Evolutionary conservation across 306 rosid species (phyloP).

Genomic region (Canavalia gladiata): DNA sequence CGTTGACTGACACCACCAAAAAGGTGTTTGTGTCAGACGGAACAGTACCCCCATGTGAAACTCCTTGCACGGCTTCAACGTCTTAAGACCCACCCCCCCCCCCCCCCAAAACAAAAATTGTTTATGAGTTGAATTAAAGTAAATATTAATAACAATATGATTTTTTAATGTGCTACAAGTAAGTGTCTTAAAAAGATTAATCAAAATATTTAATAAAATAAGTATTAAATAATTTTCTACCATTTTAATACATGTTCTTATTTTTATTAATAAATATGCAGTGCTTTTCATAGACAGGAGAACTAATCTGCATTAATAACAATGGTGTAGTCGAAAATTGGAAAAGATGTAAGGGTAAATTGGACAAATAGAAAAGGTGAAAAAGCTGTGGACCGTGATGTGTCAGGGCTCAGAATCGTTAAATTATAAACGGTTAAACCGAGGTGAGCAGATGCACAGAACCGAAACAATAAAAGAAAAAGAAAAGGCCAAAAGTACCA

Average conservation of each 20-base stretch:
- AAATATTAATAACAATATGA: not conserved
- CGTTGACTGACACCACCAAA: slow-evolving; percentile 54
- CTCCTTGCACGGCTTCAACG: slow-evolving; percentile 1
- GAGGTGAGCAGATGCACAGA: slow-evolving; percentile 5
- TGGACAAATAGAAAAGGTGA: not conserved
- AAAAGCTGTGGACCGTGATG: slow-evolving; percentile 38
- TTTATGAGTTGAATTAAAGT: no score
- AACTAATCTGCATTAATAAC: not conserved
- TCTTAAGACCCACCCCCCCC: no score
- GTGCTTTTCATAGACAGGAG: not conserved
- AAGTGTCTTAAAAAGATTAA: not conserved
- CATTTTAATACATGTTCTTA: not conserved
- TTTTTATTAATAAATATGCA: not conserved
- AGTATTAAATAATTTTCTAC: not conserved
- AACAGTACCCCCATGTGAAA: slow-evolving; percentile 30
- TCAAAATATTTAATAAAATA: not conserved
- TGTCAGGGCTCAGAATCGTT: slow-evolving; percentile 48
- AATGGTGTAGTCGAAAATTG: slow-evolving; percentile 17
- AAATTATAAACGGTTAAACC: slow-evolving; percentile 46
- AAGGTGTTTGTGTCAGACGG: slow-evolving; percentile 40
- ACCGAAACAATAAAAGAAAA: not conserved
- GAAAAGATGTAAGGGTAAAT: slow-evolving; percentile 20
- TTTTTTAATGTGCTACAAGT: not conserved
- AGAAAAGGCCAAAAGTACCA: slow-evolving; percentile 61
- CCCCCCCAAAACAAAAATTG: no score